phyloP scores from a whole-genome alignment of 768 basidiomycete genomes.

The Cystoderma amianthinum region DNA sequence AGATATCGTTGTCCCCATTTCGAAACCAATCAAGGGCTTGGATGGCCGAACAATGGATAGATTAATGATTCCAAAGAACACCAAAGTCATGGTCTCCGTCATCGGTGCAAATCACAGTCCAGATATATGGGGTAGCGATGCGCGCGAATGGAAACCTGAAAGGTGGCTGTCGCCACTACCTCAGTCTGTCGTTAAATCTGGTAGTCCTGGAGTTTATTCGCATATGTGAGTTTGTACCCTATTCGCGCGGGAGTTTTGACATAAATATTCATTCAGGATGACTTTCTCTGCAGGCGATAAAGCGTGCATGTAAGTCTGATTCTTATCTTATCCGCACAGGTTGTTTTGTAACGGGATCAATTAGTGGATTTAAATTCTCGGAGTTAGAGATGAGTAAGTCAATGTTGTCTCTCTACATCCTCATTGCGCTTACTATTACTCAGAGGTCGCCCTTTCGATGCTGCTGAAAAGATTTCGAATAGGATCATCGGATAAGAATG shows the following conservation, averaged over 20 bases:
- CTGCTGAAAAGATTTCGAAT: background rate
- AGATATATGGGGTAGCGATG: constrained; percentile 35
- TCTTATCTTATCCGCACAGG: background rate
- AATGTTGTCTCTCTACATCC: background rate
- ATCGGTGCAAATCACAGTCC: constrained; percentile 25
- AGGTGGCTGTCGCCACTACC: constrained; percentile 32
- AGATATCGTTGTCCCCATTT: constrained; percentile 26
- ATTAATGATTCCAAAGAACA: constrained; percentile 18
- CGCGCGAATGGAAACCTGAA: constrained; percentile 37
- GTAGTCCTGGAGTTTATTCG: constrained; percentile 26
- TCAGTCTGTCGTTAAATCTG: constrained; percentile 17
- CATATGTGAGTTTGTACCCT: constrained; percentile 18
- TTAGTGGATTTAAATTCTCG: constrained; percentile 3
- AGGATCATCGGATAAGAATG: background rate
- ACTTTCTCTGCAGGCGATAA: constrained; percentile 1
- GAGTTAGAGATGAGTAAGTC: background rate
- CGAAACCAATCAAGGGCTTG: constrained; percentile 18
- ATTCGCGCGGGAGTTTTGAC: background rate
- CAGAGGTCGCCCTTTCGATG: background rate
- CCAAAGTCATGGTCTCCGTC: constrained; percentile 18
- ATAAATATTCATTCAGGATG: background rate
- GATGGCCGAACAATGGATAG: constrained; percentile 18
- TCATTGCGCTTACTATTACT: background rate
- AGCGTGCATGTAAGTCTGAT: constrained; percentile 2
- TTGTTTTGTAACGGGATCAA: background rate